phyloP scores from a whole-genome alignment of 106 monocot genomes.

The Dendrobium catenatum region DNA sequence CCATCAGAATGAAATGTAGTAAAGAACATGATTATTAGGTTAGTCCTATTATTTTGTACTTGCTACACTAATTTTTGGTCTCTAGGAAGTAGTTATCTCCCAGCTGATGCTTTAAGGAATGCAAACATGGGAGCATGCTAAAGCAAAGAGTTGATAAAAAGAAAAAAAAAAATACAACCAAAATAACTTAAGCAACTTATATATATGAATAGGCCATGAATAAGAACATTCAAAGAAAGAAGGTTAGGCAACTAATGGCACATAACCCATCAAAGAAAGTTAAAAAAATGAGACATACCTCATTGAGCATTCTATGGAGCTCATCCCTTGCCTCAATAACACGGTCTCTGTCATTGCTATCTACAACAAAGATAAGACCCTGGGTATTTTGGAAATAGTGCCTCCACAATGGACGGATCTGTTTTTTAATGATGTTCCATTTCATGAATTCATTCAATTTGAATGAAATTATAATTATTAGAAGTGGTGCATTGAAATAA shows the following conservation, averaged over 20 bases:
- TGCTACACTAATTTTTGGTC: neutral
- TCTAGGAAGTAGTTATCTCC: neutral
- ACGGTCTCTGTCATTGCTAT: conserved; percentile 82
- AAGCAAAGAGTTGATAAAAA: neutral
- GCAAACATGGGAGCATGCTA: neutral
- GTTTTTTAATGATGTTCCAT: conserved; percentile 11
- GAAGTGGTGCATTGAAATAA: neutral
- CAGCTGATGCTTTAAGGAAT: neutral
- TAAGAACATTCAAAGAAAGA: neutral
- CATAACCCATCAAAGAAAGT: neutral
- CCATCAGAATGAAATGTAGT: too few relatives aligned
- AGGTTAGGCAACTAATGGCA: neutral
- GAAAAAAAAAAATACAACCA: neutral
- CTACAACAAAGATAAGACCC: conserved; percentile 77
- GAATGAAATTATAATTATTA: neutral
- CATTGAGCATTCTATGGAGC: conserved; percentile 78
- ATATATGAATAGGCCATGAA: neutral
- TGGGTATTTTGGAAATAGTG: conserved; percentile 78
- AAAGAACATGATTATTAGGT: too few relatives aligned
- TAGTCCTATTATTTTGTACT: neutral
- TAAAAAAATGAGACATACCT: conserved; percentile 23
- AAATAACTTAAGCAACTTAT: neutral
- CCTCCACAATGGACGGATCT: conserved; percentile 83
- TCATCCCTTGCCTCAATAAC: conserved; percentile 73
- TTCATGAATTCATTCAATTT: neutral